Evolutionary conservation across 441 rosid species (phyloP).

Genomic region (Croton laevigatus): DNA sequence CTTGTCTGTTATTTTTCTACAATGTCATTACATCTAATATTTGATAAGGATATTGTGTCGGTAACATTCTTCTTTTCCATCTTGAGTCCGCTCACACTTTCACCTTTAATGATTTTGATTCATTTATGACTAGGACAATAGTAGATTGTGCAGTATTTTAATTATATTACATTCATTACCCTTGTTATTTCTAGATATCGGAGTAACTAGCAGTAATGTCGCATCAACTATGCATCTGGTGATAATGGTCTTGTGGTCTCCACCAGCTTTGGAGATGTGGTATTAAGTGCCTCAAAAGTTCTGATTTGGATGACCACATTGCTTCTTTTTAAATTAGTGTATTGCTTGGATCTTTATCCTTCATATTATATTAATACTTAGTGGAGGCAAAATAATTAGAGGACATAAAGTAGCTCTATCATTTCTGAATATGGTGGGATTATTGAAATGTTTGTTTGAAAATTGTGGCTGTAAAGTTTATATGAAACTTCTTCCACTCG

Average conservation of each 20-base stretch:
- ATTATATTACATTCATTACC: not conserved
- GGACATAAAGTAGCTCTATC: conserved; percentile 11
- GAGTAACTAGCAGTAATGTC: not conserved
- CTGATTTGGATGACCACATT: conserved; percentile 17
- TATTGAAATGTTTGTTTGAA: not conserved
- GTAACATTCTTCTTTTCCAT: not conserved
- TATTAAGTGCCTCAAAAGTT: conserved; percentile 9
- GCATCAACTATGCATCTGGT: conserved; percentile 1
- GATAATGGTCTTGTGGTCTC: conserved; percentile 30
- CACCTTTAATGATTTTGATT: not conserved
- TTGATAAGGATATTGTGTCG: not conserved
- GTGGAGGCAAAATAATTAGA: conserved; percentile 18
- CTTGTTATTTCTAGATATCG: not conserved
- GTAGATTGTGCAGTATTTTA: not conserved
- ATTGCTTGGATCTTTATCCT: conserved; percentile 1
- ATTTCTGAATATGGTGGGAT: conserved; percentile 13
- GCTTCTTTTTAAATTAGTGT: conserved; percentile 10
- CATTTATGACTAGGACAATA: not conserved
- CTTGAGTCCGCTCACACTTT: not conserved
- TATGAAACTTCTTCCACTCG: not conserved
- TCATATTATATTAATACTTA: conserved; percentile 11
- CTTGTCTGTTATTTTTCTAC: not conserved
- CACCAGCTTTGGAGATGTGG: conserved; percentile 13
- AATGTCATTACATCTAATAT: not conserved
- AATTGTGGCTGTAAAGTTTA: not conserved